These are phyloP conservation scores for Ceratocystis diversiconidia DNA, from an alignment of 2,329 filamentous ascomycete species.

Conservation along the genomic window DNA sequence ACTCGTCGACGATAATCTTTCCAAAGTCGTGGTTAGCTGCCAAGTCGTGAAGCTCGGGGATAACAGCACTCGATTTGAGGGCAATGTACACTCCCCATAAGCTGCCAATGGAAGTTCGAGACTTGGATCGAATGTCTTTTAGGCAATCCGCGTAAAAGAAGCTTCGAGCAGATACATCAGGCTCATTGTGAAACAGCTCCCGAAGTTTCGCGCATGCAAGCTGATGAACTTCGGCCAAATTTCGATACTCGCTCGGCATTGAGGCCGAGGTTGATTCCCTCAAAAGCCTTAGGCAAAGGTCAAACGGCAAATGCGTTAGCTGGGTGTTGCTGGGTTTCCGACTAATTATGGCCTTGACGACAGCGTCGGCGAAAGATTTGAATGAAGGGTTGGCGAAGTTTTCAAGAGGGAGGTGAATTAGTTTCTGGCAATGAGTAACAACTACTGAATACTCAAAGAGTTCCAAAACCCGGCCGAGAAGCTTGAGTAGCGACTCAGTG, in stretches of 20 bases:
- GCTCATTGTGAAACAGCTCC: slow-evolving; percentile 43
- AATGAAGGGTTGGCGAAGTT: slow-evolving; percentile 44
- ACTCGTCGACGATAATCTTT: slow-evolving; percentile 47
- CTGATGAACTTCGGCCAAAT: slow-evolving; percentile 46
- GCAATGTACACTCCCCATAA: slow-evolving; percentile 47
- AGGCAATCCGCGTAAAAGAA: slow-evolving; percentile 54
- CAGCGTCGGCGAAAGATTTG: slow-evolving; percentile 44
- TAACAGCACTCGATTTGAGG: slow-evolving; percentile 30
- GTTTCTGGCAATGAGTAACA: slow-evolving; percentile 56
- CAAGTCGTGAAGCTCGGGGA: slow-evolving; percentile 41
- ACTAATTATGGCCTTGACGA: slow-evolving; percentile 37
- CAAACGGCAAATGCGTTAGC: slow-evolving; percentile 32
- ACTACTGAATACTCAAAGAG: slow-evolving; percentile 37
- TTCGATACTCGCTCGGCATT: slow-evolving; percentile 36
- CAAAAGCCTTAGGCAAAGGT: slow-evolving; percentile 50
- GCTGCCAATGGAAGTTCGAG: slow-evolving; percentile 29
- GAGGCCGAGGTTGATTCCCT: slow-evolving; percentile 52
- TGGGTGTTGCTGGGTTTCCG: slow-evolving; percentile 30
- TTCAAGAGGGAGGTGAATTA: slow-evolving; percentile 48
- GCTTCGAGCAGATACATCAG: slow-evolving; percentile 40
- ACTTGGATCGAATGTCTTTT: slow-evolving; percentile 47
- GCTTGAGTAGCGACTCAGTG: slow-evolving; percentile 62
- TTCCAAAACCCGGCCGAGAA: slow-evolving; percentile 38
- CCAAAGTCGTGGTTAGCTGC: slow-evolving; percentile 48
- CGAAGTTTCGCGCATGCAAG: slow-evolving; percentile 49